phyloP scores from a whole-genome alignment of 306 rosid species.

The barrel medic (Medicago truncatula) region DNA sequence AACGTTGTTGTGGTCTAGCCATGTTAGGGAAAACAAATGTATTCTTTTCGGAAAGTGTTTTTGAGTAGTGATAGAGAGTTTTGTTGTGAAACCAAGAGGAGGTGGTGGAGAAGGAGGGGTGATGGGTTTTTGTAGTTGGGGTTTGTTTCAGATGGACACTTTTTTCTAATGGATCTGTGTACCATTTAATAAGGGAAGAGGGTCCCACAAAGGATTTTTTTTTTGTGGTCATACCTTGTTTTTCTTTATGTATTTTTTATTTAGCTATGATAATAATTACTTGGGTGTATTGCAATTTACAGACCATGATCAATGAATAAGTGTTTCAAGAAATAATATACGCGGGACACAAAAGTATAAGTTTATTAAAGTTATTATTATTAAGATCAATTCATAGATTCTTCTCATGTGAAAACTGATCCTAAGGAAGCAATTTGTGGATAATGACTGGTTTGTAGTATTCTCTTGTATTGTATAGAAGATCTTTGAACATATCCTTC shows the following conservation, averaged over 20 bases:
- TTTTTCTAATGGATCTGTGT: conserved; percentile 48
- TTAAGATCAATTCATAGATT: conserved; percentile 51
- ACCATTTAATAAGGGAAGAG: conserved; percentile 51
- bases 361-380: conserved; percentile 1
- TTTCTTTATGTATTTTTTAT: conserved; percentile 31
- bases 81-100: conserved; percentile 28
- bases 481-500: conserved; percentile 50
- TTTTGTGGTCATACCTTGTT: conserved; percentile 40
- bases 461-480: conserved; percentile 28
- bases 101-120: conserved; percentile 36
- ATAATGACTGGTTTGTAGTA: conserved; percentile 41
- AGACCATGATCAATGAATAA: conserved; percentile 40
- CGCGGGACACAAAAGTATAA: not conserved
- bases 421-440: conserved; percentile 37
- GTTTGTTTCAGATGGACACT: conserved; percentile 35
- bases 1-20: conserved; percentile 95
- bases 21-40: conserved; percentile 55
- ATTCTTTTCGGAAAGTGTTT: conserved; percentile 46
- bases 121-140: conserved; percentile 68
- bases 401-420: conserved; percentile 61
- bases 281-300: conserved; percentile 51
- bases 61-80: conserved; percentile 23
- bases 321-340: conserved; percentile 31
- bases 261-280: conserved; percentile 41
- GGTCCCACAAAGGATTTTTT: conserved; percentile 56